phyloP scores from a whole-genome alignment of 1,284 basidiomycete species.

The Trichosporon coremiiforme region DNA sequence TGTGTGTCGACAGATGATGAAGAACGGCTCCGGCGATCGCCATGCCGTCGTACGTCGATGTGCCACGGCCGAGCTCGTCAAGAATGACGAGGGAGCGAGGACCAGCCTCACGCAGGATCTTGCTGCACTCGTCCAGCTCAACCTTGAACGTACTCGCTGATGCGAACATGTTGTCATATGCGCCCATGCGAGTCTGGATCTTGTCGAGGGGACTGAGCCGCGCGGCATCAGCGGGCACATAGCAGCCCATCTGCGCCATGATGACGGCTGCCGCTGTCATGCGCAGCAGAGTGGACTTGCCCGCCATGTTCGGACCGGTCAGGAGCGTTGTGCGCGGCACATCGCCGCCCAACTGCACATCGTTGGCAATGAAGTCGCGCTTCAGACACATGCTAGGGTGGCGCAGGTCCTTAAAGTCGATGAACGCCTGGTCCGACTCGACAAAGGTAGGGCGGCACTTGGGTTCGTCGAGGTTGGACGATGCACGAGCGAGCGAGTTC shows the following conservation, averaged over 20 bases:
- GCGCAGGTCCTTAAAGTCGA: conserved; percentile 77
- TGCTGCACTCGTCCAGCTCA: conserved; percentile 91
- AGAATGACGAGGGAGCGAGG: conserved; percentile 89
- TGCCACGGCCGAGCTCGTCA: conserved; percentile 83
- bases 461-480: conserved; percentile 85
- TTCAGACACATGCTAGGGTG: conserved; percentile 80
- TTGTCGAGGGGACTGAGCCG: conserved; percentile 85
- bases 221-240: conserved; percentile 83
- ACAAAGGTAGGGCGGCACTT: conserved; percentile 87
- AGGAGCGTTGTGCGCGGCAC: conserved; percentile 79
- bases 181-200: conserved; percentile 97
- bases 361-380: conserved; percentile 88
- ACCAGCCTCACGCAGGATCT: conserved; percentile 86
- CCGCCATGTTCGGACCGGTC: conserved; percentile 84
- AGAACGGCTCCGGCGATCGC: conserved; percentile 93
- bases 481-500: conserved; percentile 87
- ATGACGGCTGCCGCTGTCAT: conserved; percentile 97
- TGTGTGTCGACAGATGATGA: conserved; percentile 87
- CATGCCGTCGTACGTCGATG: conserved; percentile 77
- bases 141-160: conserved; percentile 95
- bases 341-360: conserved; percentile 74
- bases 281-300: conserved; percentile 81
- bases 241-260: conserved; percentile 97
- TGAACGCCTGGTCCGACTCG: conserved; percentile 72
- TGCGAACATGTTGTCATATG: conserved; percentile 96